Base-by-base conservation (phyloP, 495 filamentous ascomycete genomes). In the Aspergillus cristatus region DNA sequence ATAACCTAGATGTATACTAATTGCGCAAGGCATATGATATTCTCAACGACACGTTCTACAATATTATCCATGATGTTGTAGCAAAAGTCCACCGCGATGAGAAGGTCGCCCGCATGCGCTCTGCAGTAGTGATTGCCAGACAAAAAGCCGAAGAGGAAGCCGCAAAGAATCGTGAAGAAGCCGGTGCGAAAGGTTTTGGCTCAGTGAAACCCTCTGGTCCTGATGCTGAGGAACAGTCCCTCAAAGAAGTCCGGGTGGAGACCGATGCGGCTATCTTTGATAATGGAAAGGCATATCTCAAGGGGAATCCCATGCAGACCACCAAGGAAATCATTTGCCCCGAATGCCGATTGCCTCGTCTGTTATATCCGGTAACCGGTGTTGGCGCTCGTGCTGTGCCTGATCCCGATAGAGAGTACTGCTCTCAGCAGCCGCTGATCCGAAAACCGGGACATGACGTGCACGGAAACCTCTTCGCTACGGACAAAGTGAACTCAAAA, bases 361-460 rank as follows among this genome's bases (percentile, higher is more conserved):
- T 84, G 20, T 51, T 81, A 29, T 71, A 82, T 45, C 79, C 79
- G 3, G 72, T 72, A 14, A 71, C 76, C 18, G 79, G 79, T 18
- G 68, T 70, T 37, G 75, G 75, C 15, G 69, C 75, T 14, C 63
- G 65, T 25, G 72, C 75, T 46, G 73, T 75, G 6, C 61, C 62
- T 3, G 78, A 83, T 42, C 71, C 73, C 1, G 66, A 73, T 45
- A 60, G 72, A 46, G 67, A 71, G 45, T 93, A 89, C 60, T 93
- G 86, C 68, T 78, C 78, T 48, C 79, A 75, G 40, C 78, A 78
- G 35, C 84, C 86, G 8, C 79, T 79, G 59, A 78, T 84, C 49
- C 74, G 74, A 37, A 74, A 78, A 50, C 75, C 79, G 2, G 82
- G 82, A 36, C 79, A 79, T 59, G 86, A 93, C 52, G 82, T 90